Evolutionary conservation across 192 early-diverging fungal genomes (phyloP).

Genomic region (Linnemannia exigua): DNA sequence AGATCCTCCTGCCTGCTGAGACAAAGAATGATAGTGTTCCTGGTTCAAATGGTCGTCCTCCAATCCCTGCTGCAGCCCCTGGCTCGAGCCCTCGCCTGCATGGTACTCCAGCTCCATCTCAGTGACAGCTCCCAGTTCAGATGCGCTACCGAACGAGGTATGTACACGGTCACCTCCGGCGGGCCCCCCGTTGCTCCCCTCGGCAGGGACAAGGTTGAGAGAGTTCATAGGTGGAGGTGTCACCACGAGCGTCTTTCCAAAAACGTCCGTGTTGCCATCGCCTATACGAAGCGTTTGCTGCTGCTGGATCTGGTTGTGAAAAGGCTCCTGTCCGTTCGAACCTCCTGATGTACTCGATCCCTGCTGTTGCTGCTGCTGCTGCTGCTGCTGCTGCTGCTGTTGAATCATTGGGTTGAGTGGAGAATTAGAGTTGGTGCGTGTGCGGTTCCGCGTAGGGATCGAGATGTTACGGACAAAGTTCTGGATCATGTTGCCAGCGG

Average conservation of each 20-base stretch:
- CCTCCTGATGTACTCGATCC: neutral
- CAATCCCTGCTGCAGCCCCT: neutral
- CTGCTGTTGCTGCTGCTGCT: neutral
- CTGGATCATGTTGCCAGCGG: slow-evolving; percentile 33
- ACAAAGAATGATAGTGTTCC: neutral
- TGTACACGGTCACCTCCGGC: neutral
- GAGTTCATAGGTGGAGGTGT: slow-evolving; percentile 3
- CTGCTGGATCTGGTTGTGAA: neutral
- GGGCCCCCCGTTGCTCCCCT: neutral
- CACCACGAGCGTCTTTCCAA: slow-evolving; percentile 39
- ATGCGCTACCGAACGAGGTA: neutral
- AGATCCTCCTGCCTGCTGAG: slow-evolving; percentile 2
- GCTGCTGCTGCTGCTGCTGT: neutral
- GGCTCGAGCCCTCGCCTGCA: neutral
- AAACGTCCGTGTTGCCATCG: slow-evolving; percentile 22
- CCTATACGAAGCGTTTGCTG: neutral
- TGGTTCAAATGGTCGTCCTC: neutral
- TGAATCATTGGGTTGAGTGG: slow-evolving; percentile 34
- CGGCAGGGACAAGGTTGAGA: neutral
- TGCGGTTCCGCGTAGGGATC: slow-evolving; percentile 28
- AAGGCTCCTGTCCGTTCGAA: neutral
- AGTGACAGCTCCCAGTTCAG: slow-evolving; percentile 12
- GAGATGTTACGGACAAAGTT: slow-evolving; percentile 50
- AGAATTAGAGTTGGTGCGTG: slow-evolving; percentile 48
- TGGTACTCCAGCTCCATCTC: slow-evolving; percentile 24